phyloP scores from a whole-genome alignment of 345 rosid genomes.

The Citrus unshiu region DNA sequence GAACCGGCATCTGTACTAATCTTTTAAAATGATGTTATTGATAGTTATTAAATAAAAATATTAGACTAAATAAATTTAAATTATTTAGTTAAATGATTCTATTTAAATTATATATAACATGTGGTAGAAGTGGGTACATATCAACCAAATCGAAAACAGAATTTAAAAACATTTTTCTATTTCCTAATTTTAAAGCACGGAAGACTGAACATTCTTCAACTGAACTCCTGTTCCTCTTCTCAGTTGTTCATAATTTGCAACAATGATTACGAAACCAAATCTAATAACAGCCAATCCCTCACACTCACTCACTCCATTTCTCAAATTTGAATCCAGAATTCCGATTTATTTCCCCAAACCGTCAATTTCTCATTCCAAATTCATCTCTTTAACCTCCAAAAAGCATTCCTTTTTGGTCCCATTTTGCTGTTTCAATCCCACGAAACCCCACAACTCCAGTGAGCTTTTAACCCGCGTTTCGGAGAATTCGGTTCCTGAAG shows the following conservation, averaged over 20 bases:
- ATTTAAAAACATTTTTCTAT: too few species aligned
- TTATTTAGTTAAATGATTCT: too few species aligned
- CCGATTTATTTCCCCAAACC: conserved; percentile 18
- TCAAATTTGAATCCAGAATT: conserved; percentile 6
- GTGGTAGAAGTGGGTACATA: too few species aligned
- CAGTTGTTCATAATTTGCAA: background rate
- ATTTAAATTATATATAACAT: too few species aligned
- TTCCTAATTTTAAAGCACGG: too few species aligned
- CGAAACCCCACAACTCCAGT: conserved; percentile 18
- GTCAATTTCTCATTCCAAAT: conserved; percentile 15
- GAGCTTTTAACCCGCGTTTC: conserved; percentile 6
- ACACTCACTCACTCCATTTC: conserved; percentile 14
- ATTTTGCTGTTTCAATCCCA: conserved; percentile 25
- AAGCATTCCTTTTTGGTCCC: conserved; percentile 28
- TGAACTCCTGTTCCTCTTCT: background rate
- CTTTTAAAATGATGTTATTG: too few species aligned
- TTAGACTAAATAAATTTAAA: too few species aligned
- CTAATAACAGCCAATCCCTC: conserved; percentile 25
- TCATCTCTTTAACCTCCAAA: conserved; percentile 15
- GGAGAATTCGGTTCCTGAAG: conserved; percentile 23
- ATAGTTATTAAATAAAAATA: too few species aligned
- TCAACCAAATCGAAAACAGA: too few species aligned
- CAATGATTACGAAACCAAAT: conserved; percentile 32
- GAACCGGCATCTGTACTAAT: too few species aligned
- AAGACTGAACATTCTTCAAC: background rate